These are phyloP conservation scores for Syzygium malaccense DNA, from an alignment of 441 rosid species.

Conservation along the genomic window DNA sequence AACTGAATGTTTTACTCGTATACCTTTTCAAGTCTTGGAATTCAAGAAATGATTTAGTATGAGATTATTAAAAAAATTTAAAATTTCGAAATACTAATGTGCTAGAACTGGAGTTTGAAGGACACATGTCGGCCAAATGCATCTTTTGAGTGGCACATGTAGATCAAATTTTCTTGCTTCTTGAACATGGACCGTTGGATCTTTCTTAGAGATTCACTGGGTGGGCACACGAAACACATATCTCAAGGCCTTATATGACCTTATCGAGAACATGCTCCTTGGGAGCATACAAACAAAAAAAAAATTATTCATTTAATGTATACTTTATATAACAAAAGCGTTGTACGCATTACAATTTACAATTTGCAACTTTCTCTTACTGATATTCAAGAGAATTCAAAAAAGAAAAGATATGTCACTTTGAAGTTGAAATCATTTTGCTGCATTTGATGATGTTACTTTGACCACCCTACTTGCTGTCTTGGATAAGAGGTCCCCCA, in stretches of 20 bases:
- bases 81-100: conserved; percentile 21
- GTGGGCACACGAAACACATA: neutral
- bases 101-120: conserved; percentile 10
- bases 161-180: neutral
- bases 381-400: neutral
- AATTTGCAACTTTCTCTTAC: neutral
- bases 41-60: neutral
- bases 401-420: neutral
- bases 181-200: conserved; percentile 16
- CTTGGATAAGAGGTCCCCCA: neutral
- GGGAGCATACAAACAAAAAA: neutral
- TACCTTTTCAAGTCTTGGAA: neutral
- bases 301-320: neutral
- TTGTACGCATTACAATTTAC: neutral
- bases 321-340: neutral
- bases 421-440: neutral
- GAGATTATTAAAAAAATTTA: neutral
- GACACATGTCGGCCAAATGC: conserved; percentile 12
- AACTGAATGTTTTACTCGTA: neutral
- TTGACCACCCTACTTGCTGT: neutral
- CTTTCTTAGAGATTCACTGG: neutral
- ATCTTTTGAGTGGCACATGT: neutral
- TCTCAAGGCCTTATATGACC: neutral
- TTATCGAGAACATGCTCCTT: neutral
- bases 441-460: neutral